Evolutionary conservation across 345 rosid genomes (phyloP).

Genomic region (Excoecaria cochinchinensis): DNA sequence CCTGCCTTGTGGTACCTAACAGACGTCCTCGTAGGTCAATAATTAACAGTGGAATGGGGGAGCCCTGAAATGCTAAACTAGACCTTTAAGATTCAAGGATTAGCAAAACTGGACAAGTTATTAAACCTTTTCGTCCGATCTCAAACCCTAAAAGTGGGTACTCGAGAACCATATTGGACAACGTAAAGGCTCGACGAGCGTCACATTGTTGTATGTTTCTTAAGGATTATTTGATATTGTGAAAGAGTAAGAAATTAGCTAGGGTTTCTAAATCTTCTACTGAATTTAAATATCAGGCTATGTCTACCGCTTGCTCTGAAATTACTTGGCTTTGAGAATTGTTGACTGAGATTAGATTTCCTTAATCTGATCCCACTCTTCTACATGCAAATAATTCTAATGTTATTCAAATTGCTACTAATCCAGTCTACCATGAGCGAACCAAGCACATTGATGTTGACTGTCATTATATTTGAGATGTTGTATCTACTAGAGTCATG

Average conservation of each 20-base stretch:
- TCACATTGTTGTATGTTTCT: too few relatives aligned
- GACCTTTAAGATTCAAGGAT: too few relatives aligned
- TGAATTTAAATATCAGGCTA: constrained; percentile 2
- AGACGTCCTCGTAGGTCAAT: too few relatives aligned
- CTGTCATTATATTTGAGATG: background rate
- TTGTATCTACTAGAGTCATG: background rate
- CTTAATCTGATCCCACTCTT: background rate
- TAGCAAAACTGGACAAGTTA: too few relatives aligned
- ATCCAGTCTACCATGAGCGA: background rate
- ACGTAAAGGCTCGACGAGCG: too few relatives aligned
- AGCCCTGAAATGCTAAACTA: too few relatives aligned
- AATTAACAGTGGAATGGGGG: too few relatives aligned
- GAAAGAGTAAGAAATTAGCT: constrained; percentile 14
- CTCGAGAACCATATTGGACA: too few relatives aligned
- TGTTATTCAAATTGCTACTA: background rate
- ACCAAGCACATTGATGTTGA: background rate
- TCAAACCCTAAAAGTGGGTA: too few relatives aligned
- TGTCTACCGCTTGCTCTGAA: background rate
- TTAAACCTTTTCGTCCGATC: too few relatives aligned
- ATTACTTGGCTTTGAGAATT: background rate
- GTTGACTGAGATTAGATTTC: background rate
- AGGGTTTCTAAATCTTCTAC: constrained; percentile 11
- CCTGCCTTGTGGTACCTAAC: too few relatives aligned
- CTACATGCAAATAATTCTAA: too few relatives aligned
- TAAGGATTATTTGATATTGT: background rate